These are phyloP conservation scores for Chamaecrista fasciculata DNA, from an alignment of 306 rosid genomes.

Conservation along the genomic window DNA sequence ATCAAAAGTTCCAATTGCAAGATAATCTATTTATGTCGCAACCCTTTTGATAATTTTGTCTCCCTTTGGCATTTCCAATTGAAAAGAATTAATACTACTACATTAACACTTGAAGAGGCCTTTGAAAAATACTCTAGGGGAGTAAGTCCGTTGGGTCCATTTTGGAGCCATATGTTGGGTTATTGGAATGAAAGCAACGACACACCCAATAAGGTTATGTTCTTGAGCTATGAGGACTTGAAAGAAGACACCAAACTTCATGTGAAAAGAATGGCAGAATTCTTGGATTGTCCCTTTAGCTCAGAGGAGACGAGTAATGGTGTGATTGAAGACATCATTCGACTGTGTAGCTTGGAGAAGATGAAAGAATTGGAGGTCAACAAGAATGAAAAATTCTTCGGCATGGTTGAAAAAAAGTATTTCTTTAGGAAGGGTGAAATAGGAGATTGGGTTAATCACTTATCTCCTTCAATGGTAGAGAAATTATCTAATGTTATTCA, in stretches of 20 bases:
- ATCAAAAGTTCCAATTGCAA: conserved; percentile 31
- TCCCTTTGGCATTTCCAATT: conserved; percentile 41
- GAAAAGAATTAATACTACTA: conserved; percentile 29
- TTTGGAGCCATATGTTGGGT: conserved; percentile 55
- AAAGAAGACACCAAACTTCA: not conserved
- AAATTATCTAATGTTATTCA: conserved; percentile 5
- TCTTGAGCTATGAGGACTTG: not conserved
- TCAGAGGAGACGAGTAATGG: conserved; percentile 45
- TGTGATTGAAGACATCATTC: conserved; percentile 30
- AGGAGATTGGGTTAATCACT: conserved; percentile 49
- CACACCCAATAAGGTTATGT: conserved; percentile 30
- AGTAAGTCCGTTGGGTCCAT: conserved; percentile 45
- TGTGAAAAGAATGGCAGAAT: conserved; percentile 33
- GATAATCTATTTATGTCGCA: conserved; percentile 50
- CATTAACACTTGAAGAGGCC: conserved; percentile 36
- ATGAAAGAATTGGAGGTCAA: conserved; percentile 51
- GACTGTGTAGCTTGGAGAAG: conserved; percentile 35
- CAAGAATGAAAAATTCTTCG: conserved; percentile 40
- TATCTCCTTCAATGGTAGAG: conserved; percentile 31
- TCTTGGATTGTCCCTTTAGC: conserved; percentile 28
- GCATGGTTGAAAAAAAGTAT: conserved; percentile 34
- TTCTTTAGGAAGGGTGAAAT: conserved; percentile 52
- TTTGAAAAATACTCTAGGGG: conserved; percentile 48
- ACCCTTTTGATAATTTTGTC: conserved; percentile 54
- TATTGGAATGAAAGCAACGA: conserved; percentile 53